Percentiles rank a stretch among this genome's conserved stretches.
phyloP scores from a whole-genome alignment of 768 basidiomycete genomes.

The Lactarius hatsudake region DNA sequence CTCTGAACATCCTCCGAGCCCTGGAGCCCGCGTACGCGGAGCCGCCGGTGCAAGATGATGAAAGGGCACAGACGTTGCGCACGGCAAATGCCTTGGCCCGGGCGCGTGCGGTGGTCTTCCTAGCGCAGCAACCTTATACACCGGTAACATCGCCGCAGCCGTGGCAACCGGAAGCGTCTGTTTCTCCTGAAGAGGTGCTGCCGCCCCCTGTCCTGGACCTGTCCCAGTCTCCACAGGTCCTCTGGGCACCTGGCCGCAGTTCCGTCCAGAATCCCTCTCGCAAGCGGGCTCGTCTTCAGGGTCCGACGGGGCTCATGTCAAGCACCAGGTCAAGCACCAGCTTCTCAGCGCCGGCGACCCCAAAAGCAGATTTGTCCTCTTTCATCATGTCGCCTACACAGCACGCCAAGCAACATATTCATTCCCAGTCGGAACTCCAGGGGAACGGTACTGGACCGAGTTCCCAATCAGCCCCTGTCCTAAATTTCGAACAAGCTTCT shows the following conservation, averaged over 20 bases:
- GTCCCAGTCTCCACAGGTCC: constrained; percentile 18
- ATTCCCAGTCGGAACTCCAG: constrained; percentile 14
- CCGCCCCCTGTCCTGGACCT: constrained; percentile 14
- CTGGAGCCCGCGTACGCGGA: constrained; percentile 71
- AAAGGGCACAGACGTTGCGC: constrained; percentile 55
- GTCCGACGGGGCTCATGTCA: constrained; percentile 14
- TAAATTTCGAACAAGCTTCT: constrained; percentile 21
- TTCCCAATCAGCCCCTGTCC: constrained; percentile 8
- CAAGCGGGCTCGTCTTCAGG: constrained; percentile 23
- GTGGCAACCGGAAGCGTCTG: constrained; percentile 19
- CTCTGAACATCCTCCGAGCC: constrained; percentile 64
- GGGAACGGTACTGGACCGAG: constrained; percentile 11
- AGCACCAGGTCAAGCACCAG: constrained; percentile 22
- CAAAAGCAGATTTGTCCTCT: constrained; percentile 20
- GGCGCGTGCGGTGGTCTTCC: constrained; percentile 60
- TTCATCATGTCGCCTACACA: constrained; percentile 21
- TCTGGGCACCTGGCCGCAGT: constrained; percentile 20
- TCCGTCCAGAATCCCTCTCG: constrained; percentile 15
- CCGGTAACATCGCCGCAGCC: constrained; percentile 20
- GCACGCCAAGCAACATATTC: constrained; percentile 19
- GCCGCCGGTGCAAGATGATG: constrained; percentile 50
- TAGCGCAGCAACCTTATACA: constrained; percentile 51
- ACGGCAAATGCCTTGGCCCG: constrained; percentile 74
- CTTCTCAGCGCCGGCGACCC: constrained; percentile 22
- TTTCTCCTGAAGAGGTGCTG: constrained; percentile 18